A percentile compares a stretch with the other conserved stretches of the same genome.
phyloP scores from a whole-genome alignment of 2,329 filamentous ascomycete genomes.

The Verticillium zaregamsianum region DNA sequence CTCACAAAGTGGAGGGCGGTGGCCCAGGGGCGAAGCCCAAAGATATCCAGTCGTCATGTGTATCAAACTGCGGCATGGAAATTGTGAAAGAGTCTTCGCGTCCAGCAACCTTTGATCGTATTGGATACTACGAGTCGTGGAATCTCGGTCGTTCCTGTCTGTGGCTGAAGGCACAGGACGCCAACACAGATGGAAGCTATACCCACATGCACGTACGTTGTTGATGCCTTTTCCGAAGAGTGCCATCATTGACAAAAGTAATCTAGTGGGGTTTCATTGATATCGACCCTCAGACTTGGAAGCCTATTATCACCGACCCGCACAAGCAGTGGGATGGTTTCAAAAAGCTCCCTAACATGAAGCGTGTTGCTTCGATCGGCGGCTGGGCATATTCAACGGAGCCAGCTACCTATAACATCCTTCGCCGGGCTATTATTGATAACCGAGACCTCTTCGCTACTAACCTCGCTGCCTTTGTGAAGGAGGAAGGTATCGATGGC shows the following conservation, averaged over 20 bases:
- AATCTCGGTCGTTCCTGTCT: background rate
- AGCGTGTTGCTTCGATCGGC: conserved; percentile 30
- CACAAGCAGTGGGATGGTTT: conserved; percentile 15
- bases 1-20: conserved; percentile 21
- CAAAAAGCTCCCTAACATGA: conserved; percentile 19
- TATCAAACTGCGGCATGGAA: conserved; percentile 33
- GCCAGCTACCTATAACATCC: background rate
- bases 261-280: conserved; percentile 25
- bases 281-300: conserved; percentile 15
- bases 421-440: background rate
- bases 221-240: too few relatives aligned
- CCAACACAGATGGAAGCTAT: background rate
- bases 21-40: too few relatives aligned
- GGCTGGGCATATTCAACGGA: conserved; percentile 26
- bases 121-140: conserved; percentile 4
- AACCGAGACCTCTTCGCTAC: background rate
- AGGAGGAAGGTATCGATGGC: conserved; percentile 28
- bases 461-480: background rate
- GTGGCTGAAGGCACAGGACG: background rate
- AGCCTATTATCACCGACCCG: conserved; percentile 14
- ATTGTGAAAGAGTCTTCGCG: conserved; percentile 18
- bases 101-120: conserved; percentile 9
- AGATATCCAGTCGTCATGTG: conserved; percentile 17
- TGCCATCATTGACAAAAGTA: conserved; percentile 4
- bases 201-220: background rate